phyloP scores from a whole-genome alignment of 2,329 filamentous ascomycete species.

The Xylariaceae sp. region DNA sequence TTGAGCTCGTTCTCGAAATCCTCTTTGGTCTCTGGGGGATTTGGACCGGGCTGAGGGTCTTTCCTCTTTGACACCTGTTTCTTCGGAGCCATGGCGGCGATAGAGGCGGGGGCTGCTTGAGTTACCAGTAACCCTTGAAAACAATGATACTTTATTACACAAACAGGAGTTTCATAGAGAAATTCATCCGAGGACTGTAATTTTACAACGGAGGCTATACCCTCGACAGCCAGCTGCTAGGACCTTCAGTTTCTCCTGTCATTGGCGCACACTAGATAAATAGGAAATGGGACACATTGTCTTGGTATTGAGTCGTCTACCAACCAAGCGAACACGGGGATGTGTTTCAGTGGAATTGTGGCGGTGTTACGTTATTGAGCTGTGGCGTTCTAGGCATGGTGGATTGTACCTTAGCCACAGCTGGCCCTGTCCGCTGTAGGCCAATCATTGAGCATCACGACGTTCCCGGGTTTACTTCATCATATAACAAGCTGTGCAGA shows the following conservation, averaged over 20 bases:
- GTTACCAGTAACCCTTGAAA: background rate
- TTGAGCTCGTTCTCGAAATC: constrained; percentile 61
- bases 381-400: constrained; percentile 12
- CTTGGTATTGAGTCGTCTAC: constrained; percentile 2
- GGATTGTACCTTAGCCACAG: too few species aligned
- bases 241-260: constrained; percentile 19
- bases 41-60: constrained; percentile 36
- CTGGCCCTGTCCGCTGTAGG: too few species aligned
- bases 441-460: too few species aligned
- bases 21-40: constrained; percentile 53
- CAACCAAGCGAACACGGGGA: constrained; percentile 18
- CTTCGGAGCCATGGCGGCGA: constrained; percentile 36
- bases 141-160: constrained; percentile 13
- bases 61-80: constrained; percentile 38
- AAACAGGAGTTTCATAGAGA: constrained; percentile 10
- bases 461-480: background rate
- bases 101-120: constrained; percentile 4
- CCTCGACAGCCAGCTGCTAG: constrained; percentile 43
- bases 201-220: background rate
- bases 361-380: constrained; percentile 2
- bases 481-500: constrained; percentile 26
- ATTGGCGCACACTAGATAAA: constrained; percentile 21
- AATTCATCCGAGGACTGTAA: background rate
- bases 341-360: constrained; percentile 22
- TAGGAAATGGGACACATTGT: constrained; percentile 25